These are phyloP conservation scores for Geotrichum phurueaensis DNA, from an alignment of 1,139 yeast genomes.

Conservation along the genomic window DNA sequence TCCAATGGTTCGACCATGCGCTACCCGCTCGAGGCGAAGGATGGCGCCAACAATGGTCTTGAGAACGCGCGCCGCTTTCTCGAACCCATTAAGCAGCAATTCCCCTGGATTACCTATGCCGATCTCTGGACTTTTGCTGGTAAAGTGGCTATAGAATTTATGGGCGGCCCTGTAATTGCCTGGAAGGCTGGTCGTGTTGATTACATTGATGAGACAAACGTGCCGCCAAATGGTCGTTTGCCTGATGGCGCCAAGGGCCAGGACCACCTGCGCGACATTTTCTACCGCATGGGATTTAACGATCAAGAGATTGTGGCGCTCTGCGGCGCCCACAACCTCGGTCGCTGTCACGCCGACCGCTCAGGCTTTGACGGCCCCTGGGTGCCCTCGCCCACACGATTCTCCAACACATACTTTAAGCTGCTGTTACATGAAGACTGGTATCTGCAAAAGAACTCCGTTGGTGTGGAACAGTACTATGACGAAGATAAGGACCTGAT, in stretches of 20 bases:
- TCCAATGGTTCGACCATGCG: conserved; percentile 68
- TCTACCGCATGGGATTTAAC: conserved; percentile 56
- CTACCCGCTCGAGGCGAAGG: conserved; percentile 38
- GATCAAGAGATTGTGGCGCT: conserved; percentile 60
- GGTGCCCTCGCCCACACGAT: conserved; percentile 77
- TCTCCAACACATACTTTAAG: conserved; percentile 73
- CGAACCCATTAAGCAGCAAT: conserved; percentile 52
- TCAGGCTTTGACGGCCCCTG: conserved; percentile 83
- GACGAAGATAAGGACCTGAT: conserved; percentile 56
- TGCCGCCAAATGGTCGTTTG: conserved; percentile 58
- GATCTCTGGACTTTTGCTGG: conserved; percentile 67
- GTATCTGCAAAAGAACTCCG: conserved; percentile 53
- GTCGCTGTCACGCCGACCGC: conserved; percentile 53
- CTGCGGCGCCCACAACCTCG: conserved; percentile 60
- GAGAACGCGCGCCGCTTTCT: conserved; percentile 51
- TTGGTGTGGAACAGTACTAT: conserved; percentile 67
- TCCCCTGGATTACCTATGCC: conserved; percentile 56
- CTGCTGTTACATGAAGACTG: conserved; percentile 67
- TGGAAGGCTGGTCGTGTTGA: conserved; percentile 65
- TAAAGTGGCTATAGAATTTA: conserved; percentile 50
- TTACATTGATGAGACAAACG: conserved; percentile 45
- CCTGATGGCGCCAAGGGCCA: conserved; percentile 53
- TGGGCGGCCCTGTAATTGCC: conserved; percentile 54
- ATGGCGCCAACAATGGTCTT: conserved; percentile 58
- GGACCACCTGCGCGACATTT: conserved; percentile 50